Evolutionary conservation across 768 basidiomycete genomes (phyloP).

Genomic region (Collybiopsis confluens): DNA sequence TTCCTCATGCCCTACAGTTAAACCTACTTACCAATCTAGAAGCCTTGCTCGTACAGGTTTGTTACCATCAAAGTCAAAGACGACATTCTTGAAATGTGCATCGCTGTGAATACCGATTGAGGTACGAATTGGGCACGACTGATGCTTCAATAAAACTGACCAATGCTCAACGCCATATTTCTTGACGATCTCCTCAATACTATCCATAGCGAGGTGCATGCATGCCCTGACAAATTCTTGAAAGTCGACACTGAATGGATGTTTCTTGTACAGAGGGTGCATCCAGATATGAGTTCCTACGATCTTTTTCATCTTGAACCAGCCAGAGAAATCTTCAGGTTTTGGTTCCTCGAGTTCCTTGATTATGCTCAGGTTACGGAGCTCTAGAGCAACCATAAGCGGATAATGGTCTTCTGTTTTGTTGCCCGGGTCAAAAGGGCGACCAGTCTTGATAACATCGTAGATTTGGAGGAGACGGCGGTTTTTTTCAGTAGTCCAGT

Average conservation of each 20-base stretch:
- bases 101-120: not conserved
- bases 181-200: not conserved
- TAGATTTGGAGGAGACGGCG: not conserved
- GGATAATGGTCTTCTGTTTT: too few species aligned
- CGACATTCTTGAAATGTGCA: too few species aligned
- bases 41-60: too few species aligned
- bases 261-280: not conserved
- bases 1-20: too few species aligned
- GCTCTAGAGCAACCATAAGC: not conserved
- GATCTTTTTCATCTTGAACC: not conserved
- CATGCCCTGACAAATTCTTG: not conserved
- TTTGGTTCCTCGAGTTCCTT: not conserved
- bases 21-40: conserved; percentile 1
- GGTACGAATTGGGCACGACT: not conserved
- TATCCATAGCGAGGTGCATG: not conserved
- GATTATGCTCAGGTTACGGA: not conserved
- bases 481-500: not conserved
- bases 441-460: too few species aligned
- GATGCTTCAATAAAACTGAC: not conserved
- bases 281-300: not conserved
- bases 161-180: conserved; percentile 1
- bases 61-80: too few species aligned
- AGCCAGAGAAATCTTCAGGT: not conserved
- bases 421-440: too few species aligned
- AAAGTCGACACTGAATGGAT: not conserved